Conservation (phyloP, 352 stramenopile genomes). For the Pythium utonaiense region DNA sequence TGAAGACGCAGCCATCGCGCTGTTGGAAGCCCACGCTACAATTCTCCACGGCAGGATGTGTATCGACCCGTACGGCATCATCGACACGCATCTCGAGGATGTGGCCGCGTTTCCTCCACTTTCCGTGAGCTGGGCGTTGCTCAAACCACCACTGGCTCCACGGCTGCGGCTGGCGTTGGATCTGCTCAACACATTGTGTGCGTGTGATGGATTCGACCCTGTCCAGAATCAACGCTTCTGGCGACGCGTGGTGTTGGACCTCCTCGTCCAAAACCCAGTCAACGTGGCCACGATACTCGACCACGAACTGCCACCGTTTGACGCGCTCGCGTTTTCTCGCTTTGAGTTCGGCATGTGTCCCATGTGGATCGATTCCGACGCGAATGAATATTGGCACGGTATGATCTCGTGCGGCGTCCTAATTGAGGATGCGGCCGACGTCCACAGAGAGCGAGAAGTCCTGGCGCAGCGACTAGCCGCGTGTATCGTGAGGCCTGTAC, state of each 20-base stretch:
- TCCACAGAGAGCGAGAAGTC: background rate
- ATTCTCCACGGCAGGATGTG: background rate
- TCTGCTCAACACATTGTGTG: background rate
- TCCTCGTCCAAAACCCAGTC: background rate
- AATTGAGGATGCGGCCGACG: background rate
- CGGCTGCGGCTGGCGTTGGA: slow-evolving; percentile 6
- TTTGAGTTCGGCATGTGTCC: background rate
- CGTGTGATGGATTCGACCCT: background rate
- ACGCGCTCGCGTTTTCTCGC: background rate
- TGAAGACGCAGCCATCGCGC: background rate
- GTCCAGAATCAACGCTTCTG: slow-evolving; percentile 4
- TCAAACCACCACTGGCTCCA: background rate
- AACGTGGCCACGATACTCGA: background rate
- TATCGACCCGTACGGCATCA: background rate
- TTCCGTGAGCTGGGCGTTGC: background rate
- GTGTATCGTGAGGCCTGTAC: background rate
- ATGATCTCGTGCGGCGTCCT: slow-evolving; percentile 5
- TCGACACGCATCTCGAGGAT: background rate
- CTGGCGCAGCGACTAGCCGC: background rate
- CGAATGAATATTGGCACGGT: background rate
- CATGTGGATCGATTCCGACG: background rate
- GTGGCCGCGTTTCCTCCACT: background rate
- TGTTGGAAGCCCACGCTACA: background rate
- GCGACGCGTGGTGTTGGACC: background rate
- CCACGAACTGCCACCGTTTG: slow-evolving; percentile 4